A percentile compares a stretch with the other conserved stretches of the same genome.
phyloP scores from a whole-genome alignment of 768 basidiomycete species.

The Calvatia gigantea region DNA sequence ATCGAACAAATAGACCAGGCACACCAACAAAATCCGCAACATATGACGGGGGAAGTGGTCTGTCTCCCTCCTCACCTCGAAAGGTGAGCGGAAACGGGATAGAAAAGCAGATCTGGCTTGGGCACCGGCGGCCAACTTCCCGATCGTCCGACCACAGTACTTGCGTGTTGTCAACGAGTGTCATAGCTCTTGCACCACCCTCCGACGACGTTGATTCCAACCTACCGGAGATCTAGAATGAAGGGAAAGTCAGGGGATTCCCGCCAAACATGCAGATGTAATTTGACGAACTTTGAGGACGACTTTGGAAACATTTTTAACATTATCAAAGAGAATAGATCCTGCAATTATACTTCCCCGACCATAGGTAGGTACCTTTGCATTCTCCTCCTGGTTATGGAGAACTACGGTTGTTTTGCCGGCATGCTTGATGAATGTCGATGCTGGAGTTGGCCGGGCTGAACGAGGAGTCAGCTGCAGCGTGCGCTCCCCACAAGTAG shows the following conservation, averaged over 20 bases:
- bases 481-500: constrained; percentile 45
- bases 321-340: constrained; percentile 36
- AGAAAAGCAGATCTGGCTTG: constrained; percentile 38
- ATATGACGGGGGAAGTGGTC: constrained; percentile 49
- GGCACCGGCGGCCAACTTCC: constrained; percentile 17
- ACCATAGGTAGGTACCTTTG: constrained; percentile 39
- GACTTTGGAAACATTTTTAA: constrained; percentile 37
- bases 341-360: constrained; percentile 40
- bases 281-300: constrained; percentile 37
- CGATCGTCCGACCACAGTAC: constrained; percentile 32
- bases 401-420: constrained; percentile 40
- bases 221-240: constrained; percentile 37
- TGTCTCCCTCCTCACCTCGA: constrained; percentile 26
- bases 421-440: constrained; percentile 36
- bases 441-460: constrained; percentile 27
- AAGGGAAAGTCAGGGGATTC: constrained; percentile 2
- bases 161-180: constrained; percentile 28
- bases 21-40: constrained; percentile 26
- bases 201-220: constrained; percentile 36
- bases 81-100: constrained; percentile 44
- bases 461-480: constrained; percentile 46
- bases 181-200: constrained; percentile 30
- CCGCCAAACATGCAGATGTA: background rate
- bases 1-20: constrained; percentile 36
- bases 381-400: constrained; percentile 41